These are phyloP conservation scores for Globisporangium parvum DNA, from an alignment of 352 stramenopile genomes.

Conservation along the genomic window DNA sequence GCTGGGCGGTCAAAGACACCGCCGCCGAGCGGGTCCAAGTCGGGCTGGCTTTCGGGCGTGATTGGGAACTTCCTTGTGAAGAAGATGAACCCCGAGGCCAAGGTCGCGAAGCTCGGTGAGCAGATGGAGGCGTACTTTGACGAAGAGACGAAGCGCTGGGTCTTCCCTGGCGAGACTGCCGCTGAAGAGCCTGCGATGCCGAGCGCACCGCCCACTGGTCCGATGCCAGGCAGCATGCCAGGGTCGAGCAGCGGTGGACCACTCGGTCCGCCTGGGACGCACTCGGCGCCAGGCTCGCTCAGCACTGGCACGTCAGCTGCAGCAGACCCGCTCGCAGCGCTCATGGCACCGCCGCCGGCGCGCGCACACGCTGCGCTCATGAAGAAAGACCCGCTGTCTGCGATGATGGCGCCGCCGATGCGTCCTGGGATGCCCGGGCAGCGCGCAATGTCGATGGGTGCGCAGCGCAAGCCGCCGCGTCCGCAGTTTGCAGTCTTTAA, in stretches of 20 bases:
- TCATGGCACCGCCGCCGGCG: conserved; percentile 76
- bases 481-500: conserved; percentile 88
- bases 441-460: conserved; percentile 21
- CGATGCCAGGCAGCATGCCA: conserved; percentile 47
- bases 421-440: conserved; percentile 29
- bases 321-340: conserved; percentile 56
- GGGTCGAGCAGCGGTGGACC: conserved; percentile 21
- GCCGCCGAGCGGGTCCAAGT: conserved; percentile 61
- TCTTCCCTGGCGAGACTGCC: conserved; percentile 78
- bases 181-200: conserved; percentile 54
- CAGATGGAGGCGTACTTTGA: conserved; percentile 82
- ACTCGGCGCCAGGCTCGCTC: conserved; percentile 69
- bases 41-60: conserved; percentile 50
- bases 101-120: conserved; percentile 70
- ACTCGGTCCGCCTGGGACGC: conserved; percentile 32
- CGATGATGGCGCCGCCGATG: conserved; percentile 82
- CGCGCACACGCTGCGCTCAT: conserved; percentile 48
- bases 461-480: conserved; percentile 48
- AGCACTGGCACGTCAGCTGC: conserved; percentile 10
- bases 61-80: conserved; percentile 42
- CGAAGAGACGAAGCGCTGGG: conserved; percentile 80
- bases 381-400: conserved; percentile 77
- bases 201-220: conserved; percentile 64
- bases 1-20: conserved; percentile 67
- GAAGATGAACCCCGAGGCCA: conserved; percentile 83